phyloP scores from a whole-genome alignment of 2,329 filamentous ascomycete species.

The Graphilbum sp. region DNA sequence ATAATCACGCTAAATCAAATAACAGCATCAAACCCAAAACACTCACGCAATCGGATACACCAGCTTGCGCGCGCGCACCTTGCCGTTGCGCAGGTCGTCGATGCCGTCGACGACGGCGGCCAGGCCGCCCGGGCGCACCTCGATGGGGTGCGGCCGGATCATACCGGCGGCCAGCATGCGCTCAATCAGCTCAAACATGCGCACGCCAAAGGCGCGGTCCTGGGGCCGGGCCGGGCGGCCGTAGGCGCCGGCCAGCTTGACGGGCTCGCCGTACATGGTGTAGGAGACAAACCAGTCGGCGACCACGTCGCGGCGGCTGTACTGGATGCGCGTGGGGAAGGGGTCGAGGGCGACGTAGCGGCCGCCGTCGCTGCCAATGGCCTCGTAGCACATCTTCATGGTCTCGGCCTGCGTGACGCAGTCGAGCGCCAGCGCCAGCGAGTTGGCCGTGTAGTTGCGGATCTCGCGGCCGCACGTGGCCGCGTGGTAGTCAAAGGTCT shows the following conservation, averaged over 20 bases:
- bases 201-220: conserved; percentile 5
- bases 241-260: conserved; percentile 6
- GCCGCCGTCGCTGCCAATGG: neutral
- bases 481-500: conserved; percentile 9
- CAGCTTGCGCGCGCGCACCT: conserved; percentile 6
- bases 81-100: conserved; percentile 6
- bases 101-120: conserved; percentile 4
- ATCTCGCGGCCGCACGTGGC: conserved; percentile 10
- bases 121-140: conserved; percentile 5
- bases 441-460: neutral
- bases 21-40: too few species aligned
- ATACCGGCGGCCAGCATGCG: conserved; percentile 5
- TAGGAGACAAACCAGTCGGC: conserved; percentile 7
- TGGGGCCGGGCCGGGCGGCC: conserved; percentile 6
- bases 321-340: conserved; percentile 4
- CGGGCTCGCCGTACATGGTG: conserved; percentile 5
- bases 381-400: neutral
- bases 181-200: conserved; percentile 3
- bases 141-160: conserved; percentile 6
- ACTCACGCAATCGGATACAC: conserved; percentile 4
- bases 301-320: conserved; percentile 6
- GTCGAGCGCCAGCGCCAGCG: neutral
- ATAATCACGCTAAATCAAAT: too few species aligned
- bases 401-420: neutral
- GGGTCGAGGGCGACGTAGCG: neutral